Percentiles rank a stretch among this genome's conserved stretches.
These are phyloP conservation scores for Arabis hirsuta DNA, from an alignment of 345 rosid species.

Conservation along the genomic window DNA sequence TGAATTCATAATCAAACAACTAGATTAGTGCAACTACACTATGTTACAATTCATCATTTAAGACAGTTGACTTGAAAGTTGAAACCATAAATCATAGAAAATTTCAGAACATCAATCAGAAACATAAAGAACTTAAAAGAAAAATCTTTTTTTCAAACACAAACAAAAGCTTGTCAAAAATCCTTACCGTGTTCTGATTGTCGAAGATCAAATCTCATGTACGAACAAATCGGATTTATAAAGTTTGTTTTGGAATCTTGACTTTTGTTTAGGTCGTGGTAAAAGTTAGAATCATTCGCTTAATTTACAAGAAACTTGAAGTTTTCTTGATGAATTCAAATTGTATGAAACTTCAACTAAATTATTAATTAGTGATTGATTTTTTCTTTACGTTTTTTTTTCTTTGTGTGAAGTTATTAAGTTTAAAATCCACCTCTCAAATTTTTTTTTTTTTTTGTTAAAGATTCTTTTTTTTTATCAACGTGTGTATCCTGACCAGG, in stretches of 20 bases:
- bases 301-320: conserved; percentile 1
- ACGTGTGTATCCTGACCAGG: too few relatives aligned
- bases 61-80: too few relatives aligned
- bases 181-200: conserved; percentile 53
- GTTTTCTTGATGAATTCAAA: not conserved
- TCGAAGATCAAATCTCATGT: conserved; percentile 28
- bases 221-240: not conserved
- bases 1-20: too few relatives aligned
- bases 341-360: not conserved
- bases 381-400: too few relatives aligned
- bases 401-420: not conserved
- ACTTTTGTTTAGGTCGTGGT: conserved; percentile 32
- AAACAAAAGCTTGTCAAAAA: too few relatives aligned
- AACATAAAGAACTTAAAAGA: not conserved
- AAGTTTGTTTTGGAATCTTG: conserved; percentile 10
- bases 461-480: too few relatives aligned
- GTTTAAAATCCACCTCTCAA: not conserved
- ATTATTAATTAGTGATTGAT: too few relatives aligned
- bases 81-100: too few relatives aligned
- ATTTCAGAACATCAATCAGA: too few relatives aligned
- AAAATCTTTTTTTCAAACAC: not conserved
- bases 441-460: not conserved
- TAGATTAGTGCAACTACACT: too few relatives aligned
- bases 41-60: too few relatives aligned
- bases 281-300: not conserved